Evolutionary conservation across 768 basidiomycete species (phyloP), one percentile per base, ranked within the genome.

Genomic region (Suillus luteus): DNA sequence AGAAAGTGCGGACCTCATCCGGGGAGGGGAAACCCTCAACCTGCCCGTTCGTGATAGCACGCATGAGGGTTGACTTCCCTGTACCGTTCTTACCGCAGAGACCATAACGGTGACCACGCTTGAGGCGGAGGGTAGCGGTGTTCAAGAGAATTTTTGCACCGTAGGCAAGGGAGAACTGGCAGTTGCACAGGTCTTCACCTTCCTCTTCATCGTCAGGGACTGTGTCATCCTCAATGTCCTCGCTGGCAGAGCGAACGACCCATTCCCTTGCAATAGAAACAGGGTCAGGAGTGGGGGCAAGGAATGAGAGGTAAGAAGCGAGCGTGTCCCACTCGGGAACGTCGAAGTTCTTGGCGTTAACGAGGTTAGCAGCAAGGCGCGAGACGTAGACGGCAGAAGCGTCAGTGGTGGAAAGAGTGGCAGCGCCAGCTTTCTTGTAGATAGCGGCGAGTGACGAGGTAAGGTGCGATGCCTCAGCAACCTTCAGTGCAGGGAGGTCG

Each of bases 21-120:
- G 95, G 93, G 22, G 95, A 96, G 14, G 96, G 96, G 91, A 98
- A 98, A 71, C 96, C 96, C 73, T 98, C 96, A 70, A 98, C 96
- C 81, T 98, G 96, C 64, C 91, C 93, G 72, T 94, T 95, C 79
- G 88, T 92, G 77, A 95, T 95, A 66, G 93, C 92, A 68, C 92
- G 88, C 93, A 95, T 94, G 76, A 94, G 86, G 33, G 92, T 94
- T 1, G 92, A 94, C 85, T 98, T 98, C 71, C 96, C 96, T 73
- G 95, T 95, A 87, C 96, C 96, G 80, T 98, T 98, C 83, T 95
- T 93, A 77, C 96, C 96, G 77, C 95, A 96, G 40, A 98, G 90
- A 86, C 96, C 96, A 78, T 98, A 98, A 76, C 96, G 95, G 82
- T 97, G 93, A 62, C 95, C 96, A 80, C 96, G 95, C 85, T 96